phyloP scores from a whole-genome alignment of 805 yeast genomes.

The Blastobotrys chiropterorum region DNA sequence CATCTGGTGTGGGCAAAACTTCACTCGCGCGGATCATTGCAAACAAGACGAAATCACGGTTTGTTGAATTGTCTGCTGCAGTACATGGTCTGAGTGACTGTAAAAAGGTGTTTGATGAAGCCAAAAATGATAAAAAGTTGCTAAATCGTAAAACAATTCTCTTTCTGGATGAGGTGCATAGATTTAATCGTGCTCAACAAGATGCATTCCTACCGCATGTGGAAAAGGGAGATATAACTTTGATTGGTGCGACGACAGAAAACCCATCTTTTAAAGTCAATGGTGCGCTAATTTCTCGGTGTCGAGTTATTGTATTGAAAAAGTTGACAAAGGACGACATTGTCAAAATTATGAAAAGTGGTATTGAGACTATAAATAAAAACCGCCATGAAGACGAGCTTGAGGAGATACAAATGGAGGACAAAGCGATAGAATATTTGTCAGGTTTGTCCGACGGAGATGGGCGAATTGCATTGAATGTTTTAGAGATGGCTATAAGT shows the following conservation, averaged over 20 bases:
- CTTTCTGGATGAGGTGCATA: constrained; percentile 88
- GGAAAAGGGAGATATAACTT: constrained; percentile 72
- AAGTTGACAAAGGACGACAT: constrained; percentile 48
- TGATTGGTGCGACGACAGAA: constrained; percentile 97
- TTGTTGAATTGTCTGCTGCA: constrained; percentile 84
- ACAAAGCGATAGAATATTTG: constrained; percentile 58
- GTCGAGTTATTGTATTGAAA: constrained; percentile 68
- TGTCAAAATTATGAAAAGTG: constrained; percentile 47
- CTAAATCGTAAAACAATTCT: constrained; percentile 56
- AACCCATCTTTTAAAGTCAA: constrained; percentile 82
- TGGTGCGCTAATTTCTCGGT: constrained; percentile 76
- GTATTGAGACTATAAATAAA: constrained; percentile 52
- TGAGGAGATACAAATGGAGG: constrained; percentile 46
- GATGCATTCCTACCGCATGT: constrained; percentile 79
- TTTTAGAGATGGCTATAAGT: constrained; percentile 52
- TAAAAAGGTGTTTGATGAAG: constrained; percentile 51
- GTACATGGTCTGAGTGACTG: constrained; percentile 61
- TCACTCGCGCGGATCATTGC: constrained; percentile 75
- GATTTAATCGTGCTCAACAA: constrained; percentile 82
- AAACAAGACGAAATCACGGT: constrained; percentile 36
- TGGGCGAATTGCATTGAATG: constrained; percentile 74
- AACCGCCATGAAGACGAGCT: constrained; percentile 47
- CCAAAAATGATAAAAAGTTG: constrained; percentile 39
- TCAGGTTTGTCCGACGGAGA: constrained; percentile 81
- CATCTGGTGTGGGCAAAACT: constrained; percentile 91